These are phyloP conservation scores for Tricholoma sp. DNA, from an alignment of 768 basidiomycete species.

Conservation along the genomic window DNA sequence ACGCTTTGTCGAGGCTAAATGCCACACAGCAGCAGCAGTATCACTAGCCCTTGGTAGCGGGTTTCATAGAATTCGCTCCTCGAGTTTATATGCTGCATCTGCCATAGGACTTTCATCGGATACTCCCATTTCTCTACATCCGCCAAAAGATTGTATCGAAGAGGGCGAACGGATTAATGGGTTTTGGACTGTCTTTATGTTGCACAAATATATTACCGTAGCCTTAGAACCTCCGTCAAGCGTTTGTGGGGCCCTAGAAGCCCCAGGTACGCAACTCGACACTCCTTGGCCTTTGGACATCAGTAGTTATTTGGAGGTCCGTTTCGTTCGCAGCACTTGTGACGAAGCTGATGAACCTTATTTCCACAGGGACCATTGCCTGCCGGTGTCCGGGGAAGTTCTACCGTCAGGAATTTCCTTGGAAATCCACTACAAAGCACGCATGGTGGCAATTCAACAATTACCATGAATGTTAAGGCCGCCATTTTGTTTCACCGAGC, in stretches of 20 bases:
- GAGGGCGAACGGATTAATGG: slow-evolving; percentile 63
- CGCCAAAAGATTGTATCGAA: slow-evolving; percentile 43
- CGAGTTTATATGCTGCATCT: slow-evolving; percentile 30
- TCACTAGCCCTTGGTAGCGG: slow-evolving; percentile 42
- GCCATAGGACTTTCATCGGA: slow-evolving; percentile 34
- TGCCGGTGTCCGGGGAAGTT: slow-evolving; percentile 38
- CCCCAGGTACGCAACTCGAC: slow-evolving; percentile 44
- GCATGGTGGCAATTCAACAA: slow-evolving; percentile 31
- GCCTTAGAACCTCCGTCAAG: slow-evolving; percentile 46
- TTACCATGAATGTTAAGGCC: slow-evolving; percentile 47
- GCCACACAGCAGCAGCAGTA: slow-evolving; percentile 49
- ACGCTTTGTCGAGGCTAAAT: slow-evolving; percentile 55
- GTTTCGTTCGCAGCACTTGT: slow-evolving; percentile 5
- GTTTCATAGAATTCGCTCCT: slow-evolving; percentile 42
- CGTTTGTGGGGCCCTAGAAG: slow-evolving; percentile 52
- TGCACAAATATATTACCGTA: slow-evolving; percentile 54
- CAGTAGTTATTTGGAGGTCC: slow-evolving; percentile 32
- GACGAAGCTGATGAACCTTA: slow-evolving; percentile 8
- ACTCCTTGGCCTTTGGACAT: slow-evolving; percentile 49
- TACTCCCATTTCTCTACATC: slow-evolving; percentile 37
- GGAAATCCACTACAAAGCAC: slow-evolving; percentile 26
- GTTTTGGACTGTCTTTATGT: slow-evolving; percentile 57
- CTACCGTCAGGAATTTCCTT: slow-evolving; percentile 48
- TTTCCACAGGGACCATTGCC: slow-evolving; percentile 37
- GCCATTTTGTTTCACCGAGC: slow-evolving; percentile 56